Evolutionary conservation across 768 basidiomycete species (phyloP), one percentile per base, ranked within the genome.

Genomic region (Hebeloma cylindrosporum): DNA sequence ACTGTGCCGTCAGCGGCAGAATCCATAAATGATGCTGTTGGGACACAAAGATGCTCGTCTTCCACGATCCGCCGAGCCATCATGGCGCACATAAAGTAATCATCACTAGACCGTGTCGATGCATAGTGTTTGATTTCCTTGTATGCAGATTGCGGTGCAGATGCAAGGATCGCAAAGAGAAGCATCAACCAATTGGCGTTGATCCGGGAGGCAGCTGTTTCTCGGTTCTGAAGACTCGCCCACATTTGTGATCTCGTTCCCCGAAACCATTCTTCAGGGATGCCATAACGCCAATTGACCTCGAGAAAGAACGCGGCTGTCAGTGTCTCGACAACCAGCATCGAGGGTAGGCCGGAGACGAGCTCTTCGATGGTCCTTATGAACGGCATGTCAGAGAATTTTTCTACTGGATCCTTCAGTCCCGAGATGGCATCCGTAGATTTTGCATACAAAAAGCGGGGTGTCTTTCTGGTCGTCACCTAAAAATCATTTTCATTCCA

Each of bases 161-260:
- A 65, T 8, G 76, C 74, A 31, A 78, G 60, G 26, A 77, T 64
- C 11, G 75, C 65, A 48, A 75, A 79, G n/a, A 79, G 47, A 1
- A 80, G 67, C 14, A 64, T 68, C 11, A 79, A 57, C 75, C 75
- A 79, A 54, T 77, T 68, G 13, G 72, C 64, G 50, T 78, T 79
- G 54, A 77, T 63, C 37, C 71, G 66, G 16, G 67, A 57, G 45
- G 59, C 61, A 18, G 53, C 57, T n/a, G 52, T 52, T 41, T 52
- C 53, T 17, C 58, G 54, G 36, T 66, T 60, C 28, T 68, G 64
- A 16, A 78, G 43, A 25, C 63, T 62, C n/a, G 48, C 58, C 75
- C 73, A 78, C 77, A 77, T 79, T 37, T 67, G 65, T 18, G 59
- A 48, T 39, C 67, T 71, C 2, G 70, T 62, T n/a, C 58, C 48